Conservation (phyloP, 345 rosid genomes). For the Syzygium oleosum region DNA sequence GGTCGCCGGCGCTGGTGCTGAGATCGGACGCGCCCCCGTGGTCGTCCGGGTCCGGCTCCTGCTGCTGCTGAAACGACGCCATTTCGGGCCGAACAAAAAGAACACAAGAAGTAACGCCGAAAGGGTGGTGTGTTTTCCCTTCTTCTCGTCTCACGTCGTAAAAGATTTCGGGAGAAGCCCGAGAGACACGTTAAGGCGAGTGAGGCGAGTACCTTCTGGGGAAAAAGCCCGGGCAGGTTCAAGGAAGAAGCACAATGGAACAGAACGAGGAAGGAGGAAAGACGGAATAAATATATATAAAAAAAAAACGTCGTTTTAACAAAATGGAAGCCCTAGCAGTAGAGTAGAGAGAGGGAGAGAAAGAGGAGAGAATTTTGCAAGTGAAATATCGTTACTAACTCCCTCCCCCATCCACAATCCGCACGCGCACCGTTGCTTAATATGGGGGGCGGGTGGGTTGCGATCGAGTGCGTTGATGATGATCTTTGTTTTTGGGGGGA, state of each 20-base stretch:
- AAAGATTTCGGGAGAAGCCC: neutral
- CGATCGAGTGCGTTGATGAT: neutral
- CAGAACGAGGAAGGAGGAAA: neutral
- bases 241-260: neutral
- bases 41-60: constrained; percentile 14
- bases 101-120: too few relatives aligned
- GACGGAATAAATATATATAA: too few relatives aligned
- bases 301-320: too few relatives aligned
- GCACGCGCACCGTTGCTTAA: neutral
- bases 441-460: neutral
- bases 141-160: neutral
- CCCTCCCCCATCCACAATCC: neutral
- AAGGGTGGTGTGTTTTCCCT: neutral
- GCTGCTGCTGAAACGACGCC: neutral
- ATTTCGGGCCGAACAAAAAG: neutral
- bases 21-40: constrained; percentile 27
- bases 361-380: neutral
- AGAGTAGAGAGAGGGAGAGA: neutral
- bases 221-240: neutral
- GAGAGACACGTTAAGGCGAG: neutral
- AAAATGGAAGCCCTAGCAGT: too few relatives aligned
- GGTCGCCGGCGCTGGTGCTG: constrained; percentile 29
- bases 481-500: neutral
- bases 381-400: neutral
- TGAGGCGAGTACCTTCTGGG: neutral